Conservation (phyloP, 2,329 filamentous ascomycete genomes). For the Neonectria magnoliae region DNA sequence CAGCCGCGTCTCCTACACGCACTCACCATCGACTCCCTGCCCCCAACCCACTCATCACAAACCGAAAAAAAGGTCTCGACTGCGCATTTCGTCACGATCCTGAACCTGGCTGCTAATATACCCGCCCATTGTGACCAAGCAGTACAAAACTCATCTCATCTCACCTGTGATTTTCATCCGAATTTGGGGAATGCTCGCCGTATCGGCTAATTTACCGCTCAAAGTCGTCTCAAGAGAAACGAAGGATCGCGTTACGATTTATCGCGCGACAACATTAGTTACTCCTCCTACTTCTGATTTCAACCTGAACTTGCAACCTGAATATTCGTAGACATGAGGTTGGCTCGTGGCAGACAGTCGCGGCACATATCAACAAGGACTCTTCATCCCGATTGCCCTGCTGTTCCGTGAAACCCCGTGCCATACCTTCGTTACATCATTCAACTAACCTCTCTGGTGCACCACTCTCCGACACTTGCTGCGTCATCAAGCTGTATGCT, state of each 20-base stretch:
- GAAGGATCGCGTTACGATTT: not conserved
- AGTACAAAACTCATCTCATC: not conserved
- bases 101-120: slow-evolving; percentile 10
- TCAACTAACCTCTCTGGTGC: not conserved
- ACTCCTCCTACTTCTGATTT: not conserved
- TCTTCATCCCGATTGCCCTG: not conserved
- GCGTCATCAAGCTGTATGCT: not conserved
- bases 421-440: slow-evolving; percentile 4
- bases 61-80: slow-evolving; percentile 12
- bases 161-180: not conserved
- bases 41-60: slow-evolving; percentile 16
- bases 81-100: slow-evolving; percentile 23
- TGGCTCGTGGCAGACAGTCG: not conserved
- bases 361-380: slow-evolving; percentile 4
- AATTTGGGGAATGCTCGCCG: not conserved
- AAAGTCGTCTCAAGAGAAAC: not conserved
- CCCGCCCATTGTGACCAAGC: not conserved
- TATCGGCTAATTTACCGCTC: slow-evolving; percentile 1
- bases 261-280: not conserved
- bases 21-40: slow-evolving; percentile 2
- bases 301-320: not conserved
- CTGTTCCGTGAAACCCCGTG: slow-evolving; percentile 3
- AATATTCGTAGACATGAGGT: not conserved
- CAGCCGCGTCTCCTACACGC: slow-evolving; percentile 3
- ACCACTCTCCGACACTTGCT: not conserved